A percentile compares a stretch with the other conserved stretches of the same genome.
Evolutionary conservation across 371 early-diverging fungal species (phyloP).

Genomic region (Homolaphlyctis polyrhiza): DNA sequence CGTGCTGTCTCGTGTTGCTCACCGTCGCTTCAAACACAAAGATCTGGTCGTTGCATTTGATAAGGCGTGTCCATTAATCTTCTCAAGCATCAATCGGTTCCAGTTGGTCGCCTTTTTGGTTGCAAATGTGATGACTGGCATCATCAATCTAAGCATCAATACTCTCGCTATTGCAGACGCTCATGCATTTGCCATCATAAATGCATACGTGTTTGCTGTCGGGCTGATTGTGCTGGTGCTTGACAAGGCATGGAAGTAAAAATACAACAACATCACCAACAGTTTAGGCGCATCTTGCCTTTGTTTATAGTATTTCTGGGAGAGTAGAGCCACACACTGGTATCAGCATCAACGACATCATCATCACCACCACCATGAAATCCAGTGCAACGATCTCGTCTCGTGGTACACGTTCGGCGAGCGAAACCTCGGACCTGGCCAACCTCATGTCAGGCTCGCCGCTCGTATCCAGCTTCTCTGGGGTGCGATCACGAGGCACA

Average conservation of each 20-base stretch:
- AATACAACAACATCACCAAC: too few species aligned
- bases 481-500: neutral
- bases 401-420: too few species aligned
- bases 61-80: slow-evolving; percentile 33
- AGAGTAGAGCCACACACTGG: too few species aligned
- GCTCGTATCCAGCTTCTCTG: neutral
- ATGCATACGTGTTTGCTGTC: slow-evolving; percentile 51
- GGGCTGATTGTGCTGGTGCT: slow-evolving; percentile 7
- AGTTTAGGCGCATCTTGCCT: too few species aligned
- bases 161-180: slow-evolving; percentile 48
- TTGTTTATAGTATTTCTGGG: too few species aligned
- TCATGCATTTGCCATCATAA: slow-evolving; percentile 46
- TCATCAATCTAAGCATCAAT: slow-evolving; percentile 65
- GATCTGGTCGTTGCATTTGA: neutral
- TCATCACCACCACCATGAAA: too few species aligned
- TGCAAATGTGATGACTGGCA: slow-evolving; percentile 79
- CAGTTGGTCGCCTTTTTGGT: slow-evolving; percentile 78
- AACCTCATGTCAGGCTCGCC: neutral
- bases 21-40: neutral
- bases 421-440: neutral
- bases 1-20: neutral
- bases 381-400: too few species aligned
- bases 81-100: slow-evolving; percentile 72
- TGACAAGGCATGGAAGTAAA: too few species aligned
- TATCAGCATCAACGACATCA: too few species aligned